These are phyloP conservation scores for Microbotryum intermedium DNA, from an alignment of 1,284 basidiomycete species.

Conservation along the genomic window DNA sequence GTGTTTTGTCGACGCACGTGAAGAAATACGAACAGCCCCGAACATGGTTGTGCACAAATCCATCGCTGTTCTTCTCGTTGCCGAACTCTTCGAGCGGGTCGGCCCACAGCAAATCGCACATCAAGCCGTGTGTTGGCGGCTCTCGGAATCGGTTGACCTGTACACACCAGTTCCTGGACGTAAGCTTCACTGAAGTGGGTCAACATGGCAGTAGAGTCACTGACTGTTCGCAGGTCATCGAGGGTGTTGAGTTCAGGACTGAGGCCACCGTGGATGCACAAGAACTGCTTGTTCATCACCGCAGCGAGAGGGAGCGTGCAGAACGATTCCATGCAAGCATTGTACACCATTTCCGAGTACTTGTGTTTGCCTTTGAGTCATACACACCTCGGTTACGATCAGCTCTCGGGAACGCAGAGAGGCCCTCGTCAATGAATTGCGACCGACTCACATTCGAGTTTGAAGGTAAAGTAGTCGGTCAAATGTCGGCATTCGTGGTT, in stretches of 20 bases:
- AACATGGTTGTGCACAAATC: constrained; percentile 86
- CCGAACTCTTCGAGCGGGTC: constrained; percentile 92
- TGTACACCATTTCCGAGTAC: constrained; percentile 81
- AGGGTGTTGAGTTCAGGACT: constrained; percentile 84
- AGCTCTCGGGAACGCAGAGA: not conserved
- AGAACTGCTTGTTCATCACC: constrained; percentile 94
- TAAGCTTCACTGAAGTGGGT: not conserved
- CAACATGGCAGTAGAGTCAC: constrained; percentile 32
- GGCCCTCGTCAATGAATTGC: constrained; percentile 7
- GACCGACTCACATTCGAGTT: constrained; percentile 67
- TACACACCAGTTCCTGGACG: not conserved
- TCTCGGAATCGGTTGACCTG: constrained; percentile 90
- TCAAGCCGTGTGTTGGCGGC: constrained; percentile 84
- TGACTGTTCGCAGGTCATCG: constrained; percentile 71
- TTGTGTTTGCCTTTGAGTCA: constrained; percentile 71
- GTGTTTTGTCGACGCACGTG: constrained; percentile 57
- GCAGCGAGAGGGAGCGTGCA: constrained; percentile 85
- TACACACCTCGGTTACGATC: no score
- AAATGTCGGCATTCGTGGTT: constrained; percentile 97
- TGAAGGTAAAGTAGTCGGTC: constrained; percentile 96
- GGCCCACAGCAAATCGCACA: constrained; percentile 93
- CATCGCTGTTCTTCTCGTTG: constrained; percentile 74
- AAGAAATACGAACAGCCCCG: constrained; percentile 95
- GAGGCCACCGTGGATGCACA: constrained; percentile 89
- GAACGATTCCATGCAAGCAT: constrained; percentile 88